phyloP scores from a whole-genome alignment of 140 eudicot species.

The Bidens hawaiensis region DNA sequence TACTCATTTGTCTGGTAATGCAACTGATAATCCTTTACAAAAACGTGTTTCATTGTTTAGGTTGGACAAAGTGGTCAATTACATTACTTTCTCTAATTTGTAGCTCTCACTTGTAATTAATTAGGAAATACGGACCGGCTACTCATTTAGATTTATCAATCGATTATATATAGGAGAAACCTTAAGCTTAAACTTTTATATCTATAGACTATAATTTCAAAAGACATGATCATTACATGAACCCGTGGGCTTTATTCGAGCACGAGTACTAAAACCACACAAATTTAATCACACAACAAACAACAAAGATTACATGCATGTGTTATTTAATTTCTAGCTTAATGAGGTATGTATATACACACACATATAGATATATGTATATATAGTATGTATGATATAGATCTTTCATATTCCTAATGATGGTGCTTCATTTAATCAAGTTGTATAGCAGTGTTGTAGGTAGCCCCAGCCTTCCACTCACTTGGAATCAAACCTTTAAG shows the following conservation, averaged over 20 bases:
- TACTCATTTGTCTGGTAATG: too few relatives aligned
- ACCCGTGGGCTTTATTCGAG: slow-evolving; percentile 9
- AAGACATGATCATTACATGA: neutral
- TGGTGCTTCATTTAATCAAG: slow-evolving; percentile 28
- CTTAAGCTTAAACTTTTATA: neutral
- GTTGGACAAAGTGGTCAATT: neutral
- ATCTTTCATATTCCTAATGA: neutral
- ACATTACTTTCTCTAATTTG: neutral
- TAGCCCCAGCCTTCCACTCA: slow-evolving; percentile 62
- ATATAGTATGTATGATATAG: neutral
- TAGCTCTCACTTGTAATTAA: neutral
- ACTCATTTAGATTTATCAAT: neutral
- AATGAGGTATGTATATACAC: neutral
- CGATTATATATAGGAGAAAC: neutral
- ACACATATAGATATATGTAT: slow-evolving; percentile 3
- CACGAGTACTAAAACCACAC: slow-evolving; percentile 4
- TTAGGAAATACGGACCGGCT: neutral
- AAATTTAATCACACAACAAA: slow-evolving; percentile 13
- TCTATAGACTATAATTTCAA: neutral
- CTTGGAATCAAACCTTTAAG: slow-evolving; percentile 35
- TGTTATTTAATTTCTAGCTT: slow-evolving; percentile 19
- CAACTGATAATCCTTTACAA: too few relatives aligned
- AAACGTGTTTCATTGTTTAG: too few relatives aligned
- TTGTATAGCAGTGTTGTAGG: slow-evolving; percentile 54
- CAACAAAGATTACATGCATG: neutral